A percentile compares a stretch with the other conserved stretches of the same genome.
These are phyloP conservation scores for Nyssa sinensis DNA, from an alignment of 148 eudicot genomes.

Conservation along the genomic window DNA sequence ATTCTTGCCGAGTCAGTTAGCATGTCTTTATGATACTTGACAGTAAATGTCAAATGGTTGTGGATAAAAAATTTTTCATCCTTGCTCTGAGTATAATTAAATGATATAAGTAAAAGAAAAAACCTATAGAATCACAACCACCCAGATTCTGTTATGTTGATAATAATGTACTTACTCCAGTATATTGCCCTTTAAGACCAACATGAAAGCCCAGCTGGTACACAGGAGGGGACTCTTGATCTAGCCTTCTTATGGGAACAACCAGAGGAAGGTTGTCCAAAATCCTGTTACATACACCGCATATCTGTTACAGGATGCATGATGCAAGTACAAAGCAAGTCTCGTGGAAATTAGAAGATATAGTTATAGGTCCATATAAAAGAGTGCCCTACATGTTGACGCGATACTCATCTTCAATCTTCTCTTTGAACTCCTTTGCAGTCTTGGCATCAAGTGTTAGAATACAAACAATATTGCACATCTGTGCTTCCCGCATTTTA, in stretches of 20 bases:
- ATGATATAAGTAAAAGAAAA: not conserved
- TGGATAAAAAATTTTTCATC: slow-evolving; percentile 23
- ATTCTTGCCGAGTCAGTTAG: slow-evolving; percentile 26
- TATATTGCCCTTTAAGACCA: slow-evolving; percentile 7
- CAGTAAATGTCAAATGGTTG: slow-evolving; percentile 35
- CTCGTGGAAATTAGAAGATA: not conserved
- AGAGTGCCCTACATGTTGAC: slow-evolving; percentile 42
- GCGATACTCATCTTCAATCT: slow-evolving; percentile 52
- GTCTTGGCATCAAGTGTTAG: slow-evolving; percentile 41
- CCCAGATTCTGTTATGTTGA: too few species aligned
- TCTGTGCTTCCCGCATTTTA: slow-evolving; percentile 53
- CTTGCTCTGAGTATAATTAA: slow-evolving; percentile 17
- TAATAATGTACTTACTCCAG: slow-evolving; percentile 13
- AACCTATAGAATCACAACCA: too few species aligned
- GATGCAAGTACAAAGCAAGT: not conserved
- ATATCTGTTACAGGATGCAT: too few species aligned
- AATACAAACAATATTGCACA: slow-evolving; percentile 46
- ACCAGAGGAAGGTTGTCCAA: slow-evolving; percentile 22
- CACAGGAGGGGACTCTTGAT: not conserved
- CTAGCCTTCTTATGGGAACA: not conserved
- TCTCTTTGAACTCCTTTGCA: slow-evolving; percentile 48
- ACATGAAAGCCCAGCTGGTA: slow-evolving; percentile 15
- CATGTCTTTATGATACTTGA: slow-evolving; percentile 27
- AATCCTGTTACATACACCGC: not conserved
- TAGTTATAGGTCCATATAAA: not conserved